Evolutionary conservation across 73 alveolate genomes (phyloP).

Genomic region (Paramecium tetraurelia): DNA sequence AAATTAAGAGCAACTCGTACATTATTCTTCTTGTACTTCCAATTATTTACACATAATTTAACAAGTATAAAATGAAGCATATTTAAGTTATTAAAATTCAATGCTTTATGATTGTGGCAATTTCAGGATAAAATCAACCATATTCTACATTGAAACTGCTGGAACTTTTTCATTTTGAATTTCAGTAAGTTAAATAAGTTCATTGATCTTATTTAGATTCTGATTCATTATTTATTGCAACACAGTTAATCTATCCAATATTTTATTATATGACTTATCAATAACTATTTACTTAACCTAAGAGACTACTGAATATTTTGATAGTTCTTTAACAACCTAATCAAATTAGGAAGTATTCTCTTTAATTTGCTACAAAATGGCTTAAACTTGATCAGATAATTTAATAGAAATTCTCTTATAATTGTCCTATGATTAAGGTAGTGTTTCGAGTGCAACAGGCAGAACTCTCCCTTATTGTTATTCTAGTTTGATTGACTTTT

Average conservation of each 20-base stretch:
- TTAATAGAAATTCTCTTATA: not conserved
- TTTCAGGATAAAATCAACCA: conserved; percentile 31
- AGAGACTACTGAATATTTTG: conserved; percentile 13
- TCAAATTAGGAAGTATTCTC: not conserved
- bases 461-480: not conserved
- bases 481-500: not conserved
- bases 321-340: not conserved
- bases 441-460: not conserved
- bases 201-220: not conserved
- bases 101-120: not conserved
- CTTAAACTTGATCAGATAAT: not conserved
- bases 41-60: conserved; percentile 10
- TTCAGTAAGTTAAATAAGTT: not conserved
- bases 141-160: not conserved
- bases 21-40: conserved; percentile 20
- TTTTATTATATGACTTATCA: not conserved
- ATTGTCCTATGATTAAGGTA: not conserved
- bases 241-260: not conserved
- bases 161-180: not conserved
- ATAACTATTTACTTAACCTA: not conserved
- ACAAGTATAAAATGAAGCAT: not conserved
- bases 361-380: not conserved
- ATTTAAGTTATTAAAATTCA: not conserved
- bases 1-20: not conserved
- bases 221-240: not conserved